Evolutionary conservation across 441 rosid genomes (phyloP), one percentile per base, ranked within the genome.

Genomic region (Adansonia madagascariensis): DNA sequence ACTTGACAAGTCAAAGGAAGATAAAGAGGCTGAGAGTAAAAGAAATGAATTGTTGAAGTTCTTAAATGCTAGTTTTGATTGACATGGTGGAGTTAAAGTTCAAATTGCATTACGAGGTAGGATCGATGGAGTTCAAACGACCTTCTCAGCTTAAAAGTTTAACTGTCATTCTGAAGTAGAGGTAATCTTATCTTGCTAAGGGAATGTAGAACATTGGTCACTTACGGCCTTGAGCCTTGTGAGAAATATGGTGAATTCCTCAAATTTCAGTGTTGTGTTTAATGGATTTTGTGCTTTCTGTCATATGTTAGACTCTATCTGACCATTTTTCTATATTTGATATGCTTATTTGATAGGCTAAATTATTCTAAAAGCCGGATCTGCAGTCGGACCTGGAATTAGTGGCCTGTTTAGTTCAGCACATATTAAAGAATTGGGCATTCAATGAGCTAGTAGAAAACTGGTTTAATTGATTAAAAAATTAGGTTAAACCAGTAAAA

Each of bases 1-100:
- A 86, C 90, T 96, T 69, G 98, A 96, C 75, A 96, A 96, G 75
- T 81, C 99, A 11, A 96, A 92, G 88, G 96, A 96, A 86, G 98
- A 96, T 77, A 92, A 92, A 83, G 91, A 75, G 60, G 99, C 97
- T 6, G 98, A 96, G 85, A 90, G 75, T 77, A 91, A 92, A 84
- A 86, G 99, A 85, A 94, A 84, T 73, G 97, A 96, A 73, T 83
- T 94, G 85, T 91, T 95, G 68, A 95, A 94, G 85, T 95, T 95
- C 87, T 87, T 95, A 80, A 95, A 95, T 82, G 98, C 97, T 71
- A 95, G 96, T 83, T 93, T 88, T 80, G 97, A 94, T 86, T 95
- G 88, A 89, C 78, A 46, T 27, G 79, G 4, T 57, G 74, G 73
- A 74, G 71, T 43, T 61, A 10, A 27, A 53, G 27, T 55, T 74